Percentiles rank a stretch among this genome's conserved stretches.
Conservation (phyloP, 768 basidiomycete species). For the Lactifluus subvellereus region DNA sequence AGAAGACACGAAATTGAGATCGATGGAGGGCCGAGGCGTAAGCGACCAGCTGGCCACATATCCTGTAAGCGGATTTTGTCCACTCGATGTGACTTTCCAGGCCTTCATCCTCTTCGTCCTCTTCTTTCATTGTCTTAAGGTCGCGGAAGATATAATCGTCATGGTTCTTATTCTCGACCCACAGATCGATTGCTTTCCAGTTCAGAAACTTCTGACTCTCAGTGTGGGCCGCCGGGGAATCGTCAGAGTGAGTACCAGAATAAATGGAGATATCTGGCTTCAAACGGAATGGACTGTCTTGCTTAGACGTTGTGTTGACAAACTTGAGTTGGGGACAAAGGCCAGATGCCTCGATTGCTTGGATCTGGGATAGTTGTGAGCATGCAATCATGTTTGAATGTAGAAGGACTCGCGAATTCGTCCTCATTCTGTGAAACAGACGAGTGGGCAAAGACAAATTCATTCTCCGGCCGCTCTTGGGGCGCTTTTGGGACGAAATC, state of each 20-base stretch:
- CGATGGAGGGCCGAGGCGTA: no score
- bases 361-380: neutral
- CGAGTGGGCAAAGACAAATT: neutral
- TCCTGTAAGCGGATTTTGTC: no score
- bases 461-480: neutral
- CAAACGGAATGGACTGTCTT: no score
- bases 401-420: neutral
- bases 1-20: no score
- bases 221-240: neutral
- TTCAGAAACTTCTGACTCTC: neutral
- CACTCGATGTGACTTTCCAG: no score
- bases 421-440: no score
- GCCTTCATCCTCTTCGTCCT: no score
- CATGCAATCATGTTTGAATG: neutral
- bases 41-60: neutral
- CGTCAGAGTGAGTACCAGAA: neutral
- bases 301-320: neutral
- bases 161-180: neutral
- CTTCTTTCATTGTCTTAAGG: no score
- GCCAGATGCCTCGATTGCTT: neutral
- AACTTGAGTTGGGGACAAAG: neutral
- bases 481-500: no score
- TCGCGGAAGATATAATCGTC: no score
- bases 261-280: constrained; percentile 6
- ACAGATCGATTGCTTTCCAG: neutral